These are phyloP conservation scores for Pleomassaria siparia DNA, from an alignment of 2,329 filamentous ascomycete species.

Conservation along the genomic window DNA sequence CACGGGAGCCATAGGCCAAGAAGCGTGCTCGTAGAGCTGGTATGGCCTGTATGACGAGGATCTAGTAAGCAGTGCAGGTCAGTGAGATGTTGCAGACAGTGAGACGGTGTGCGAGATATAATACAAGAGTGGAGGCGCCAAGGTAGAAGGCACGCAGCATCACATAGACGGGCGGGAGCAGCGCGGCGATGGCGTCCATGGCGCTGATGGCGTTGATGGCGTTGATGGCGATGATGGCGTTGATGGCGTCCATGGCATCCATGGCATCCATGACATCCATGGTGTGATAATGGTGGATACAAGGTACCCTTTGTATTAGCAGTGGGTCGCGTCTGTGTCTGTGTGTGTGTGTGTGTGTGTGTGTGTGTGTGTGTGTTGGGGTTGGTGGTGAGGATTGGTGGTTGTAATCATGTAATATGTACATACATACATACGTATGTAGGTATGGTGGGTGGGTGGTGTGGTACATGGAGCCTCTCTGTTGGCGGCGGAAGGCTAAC, in stretches of 20 bases:
- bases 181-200: constrained; percentile 1
- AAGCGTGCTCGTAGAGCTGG: constrained; percentile 58
- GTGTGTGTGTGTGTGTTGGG: neutral
- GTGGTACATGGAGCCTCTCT: neutral
- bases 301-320: too few species aligned
- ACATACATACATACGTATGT: too few species aligned
- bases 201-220: too few species aligned
- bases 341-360: too few species aligned
- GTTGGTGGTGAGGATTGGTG: neutral
- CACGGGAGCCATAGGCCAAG: constrained; percentile 62
- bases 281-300: too few species aligned
- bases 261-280: too few species aligned
- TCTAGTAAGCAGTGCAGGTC: constrained; percentile 42
- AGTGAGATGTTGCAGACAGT: constrained; percentile 19
- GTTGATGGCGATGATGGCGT: too few species aligned
- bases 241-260: too few species aligned
- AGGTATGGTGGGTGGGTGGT: constrained; percentile 3
- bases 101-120: constrained; percentile 36
- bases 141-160: constrained; percentile 42
- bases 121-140: constrained; percentile 43
- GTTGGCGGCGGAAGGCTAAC: constrained; percentile 1
- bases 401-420: too few species aligned
- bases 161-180: constrained; percentile 16
- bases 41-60: constrained; percentile 54
- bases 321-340: too few species aligned